Evolutionary conservation across 1,139 yeast species (phyloP).

Genomic region (Zygosaccharomyces pseudobailii): DNA sequence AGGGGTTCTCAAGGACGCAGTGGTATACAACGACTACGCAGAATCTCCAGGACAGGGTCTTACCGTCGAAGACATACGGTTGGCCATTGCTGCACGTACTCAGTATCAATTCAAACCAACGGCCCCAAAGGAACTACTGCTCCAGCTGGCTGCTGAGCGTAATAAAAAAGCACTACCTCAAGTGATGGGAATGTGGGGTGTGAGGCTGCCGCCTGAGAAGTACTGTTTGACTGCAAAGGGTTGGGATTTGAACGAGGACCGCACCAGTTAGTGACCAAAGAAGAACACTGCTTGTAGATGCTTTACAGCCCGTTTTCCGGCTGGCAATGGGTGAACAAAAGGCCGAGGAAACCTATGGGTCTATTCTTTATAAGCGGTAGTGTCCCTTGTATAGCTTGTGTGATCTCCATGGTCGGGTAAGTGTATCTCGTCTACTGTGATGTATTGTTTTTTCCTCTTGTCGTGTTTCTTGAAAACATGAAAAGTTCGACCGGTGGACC

Average conservation of each 20-base stretch:
- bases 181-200: constrained; percentile 87
- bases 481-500: not conserved
- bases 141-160: constrained; percentile 89
- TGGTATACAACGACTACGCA: constrained; percentile 77
- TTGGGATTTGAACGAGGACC: constrained; percentile 26
- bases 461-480: not conserved
- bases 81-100: constrained; percentile 90
- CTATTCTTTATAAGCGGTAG: too few species aligned
- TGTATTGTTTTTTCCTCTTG: not conserved
- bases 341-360: too few species aligned
- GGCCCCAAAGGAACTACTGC: constrained; percentile 81
- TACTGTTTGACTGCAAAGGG: constrained; percentile 69
- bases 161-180: constrained; percentile 88
- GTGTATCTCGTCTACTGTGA: not conserved
- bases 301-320: too few species aligned
- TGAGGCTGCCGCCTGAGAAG: constrained; percentile 94
- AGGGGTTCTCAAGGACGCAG: constrained; percentile 82
- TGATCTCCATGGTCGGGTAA: not conserved
- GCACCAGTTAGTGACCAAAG: not conserved
- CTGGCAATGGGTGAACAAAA: too few species aligned
- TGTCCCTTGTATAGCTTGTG: not conserved
- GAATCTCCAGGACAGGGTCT: constrained; percentile 37
- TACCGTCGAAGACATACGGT: constrained; percentile 81
- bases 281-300: too few species aligned
- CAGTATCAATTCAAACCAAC: constrained; percentile 91